A percentile compares a stretch with the other conserved stretches of the same genome.
These are phyloP conservation scores for Ophiocordyceps australis DNA, from an alignment of 2,329 filamentous ascomycete species.

Conservation along the genomic window DNA sequence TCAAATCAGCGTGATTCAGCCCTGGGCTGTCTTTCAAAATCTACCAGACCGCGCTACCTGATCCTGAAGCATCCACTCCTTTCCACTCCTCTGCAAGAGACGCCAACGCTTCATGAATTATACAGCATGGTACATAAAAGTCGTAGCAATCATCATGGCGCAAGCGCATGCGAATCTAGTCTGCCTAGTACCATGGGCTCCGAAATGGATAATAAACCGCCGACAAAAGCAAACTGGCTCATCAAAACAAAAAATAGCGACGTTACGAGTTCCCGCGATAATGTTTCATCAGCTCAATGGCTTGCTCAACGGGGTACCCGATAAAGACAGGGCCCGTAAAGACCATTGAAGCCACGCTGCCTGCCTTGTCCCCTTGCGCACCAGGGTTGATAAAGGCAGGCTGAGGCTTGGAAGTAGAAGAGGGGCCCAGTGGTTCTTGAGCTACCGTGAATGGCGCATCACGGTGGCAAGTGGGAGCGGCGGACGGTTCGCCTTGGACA, in stretches of 20 bases:
- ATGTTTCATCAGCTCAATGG: constrained; percentile 55
- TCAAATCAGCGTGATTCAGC: no score
- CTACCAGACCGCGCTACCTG: no score
- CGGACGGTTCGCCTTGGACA: constrained; percentile 3
- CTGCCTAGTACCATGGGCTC: no score
- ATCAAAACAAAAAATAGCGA: neutral
- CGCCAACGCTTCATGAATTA: no score
- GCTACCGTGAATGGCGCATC: constrained; percentile 7
- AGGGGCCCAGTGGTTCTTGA: constrained; percentile 3
- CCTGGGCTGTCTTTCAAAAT: no score
- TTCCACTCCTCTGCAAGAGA: no score
- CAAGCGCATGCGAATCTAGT: no score
- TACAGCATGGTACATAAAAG: no score
- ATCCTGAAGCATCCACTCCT: no score
- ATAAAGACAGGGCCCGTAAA: constrained; percentile 93
- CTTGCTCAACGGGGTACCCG: constrained; percentile 72
- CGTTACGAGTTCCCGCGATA: constrained; percentile 18
- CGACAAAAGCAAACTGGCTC: neutral
- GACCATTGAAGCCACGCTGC: constrained; percentile 46
- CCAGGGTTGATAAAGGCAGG: constrained; percentile 34
- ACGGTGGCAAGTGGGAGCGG: constrained; percentile 2
- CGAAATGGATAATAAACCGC: no score
- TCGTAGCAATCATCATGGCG: no score
- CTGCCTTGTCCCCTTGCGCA: constrained; percentile 11
- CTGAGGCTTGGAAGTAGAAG: constrained; percentile 10